Conservation (phyloP, 441 rosid species). For the Raphanus hybrid region DNA sequence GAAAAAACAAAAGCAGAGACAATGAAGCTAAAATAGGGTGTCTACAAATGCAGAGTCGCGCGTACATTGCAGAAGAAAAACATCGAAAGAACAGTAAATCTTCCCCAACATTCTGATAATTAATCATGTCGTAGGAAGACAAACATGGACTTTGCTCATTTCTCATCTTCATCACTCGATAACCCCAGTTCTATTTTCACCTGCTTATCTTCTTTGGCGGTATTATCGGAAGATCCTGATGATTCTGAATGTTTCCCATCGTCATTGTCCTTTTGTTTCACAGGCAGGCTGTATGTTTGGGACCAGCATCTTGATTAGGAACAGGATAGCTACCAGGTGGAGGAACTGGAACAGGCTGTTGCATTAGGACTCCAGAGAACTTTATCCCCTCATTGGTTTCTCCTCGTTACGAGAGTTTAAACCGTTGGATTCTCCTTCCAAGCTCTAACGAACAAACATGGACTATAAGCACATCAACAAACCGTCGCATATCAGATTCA, state of each 20-base stretch:
- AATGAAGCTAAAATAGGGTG: too few species aligned
- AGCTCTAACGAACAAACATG: conserved; percentile 43
- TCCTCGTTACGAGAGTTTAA: conserved; percentile 27
- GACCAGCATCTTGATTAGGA: conserved; percentile 43
- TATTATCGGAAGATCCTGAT: conserved; percentile 15
- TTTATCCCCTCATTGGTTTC: conserved; percentile 38
- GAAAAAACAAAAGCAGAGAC: too few species aligned
- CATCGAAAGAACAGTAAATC: conserved; percentile 13
- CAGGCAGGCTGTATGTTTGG: not conserved
- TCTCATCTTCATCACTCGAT: conserved; percentile 44
- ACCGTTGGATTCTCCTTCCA: conserved; percentile 48
- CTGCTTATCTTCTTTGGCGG: conserved; percentile 25
- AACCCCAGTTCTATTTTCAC: conserved; percentile 42
- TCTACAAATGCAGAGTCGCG: not conserved
- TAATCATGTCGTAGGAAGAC: not conserved
- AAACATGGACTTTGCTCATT: conserved; percentile 20
- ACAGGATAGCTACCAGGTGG: conserved; percentile 63
- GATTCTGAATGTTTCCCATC: conserved; percentile 13
- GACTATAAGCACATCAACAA: too few species aligned
- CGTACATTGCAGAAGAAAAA: conserved; percentile 18
- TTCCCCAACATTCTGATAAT: conserved; percentile 10
- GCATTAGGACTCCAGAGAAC: conserved; percentile 60
- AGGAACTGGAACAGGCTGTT: conserved; percentile 53
- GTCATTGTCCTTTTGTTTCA: conserved; percentile 7
- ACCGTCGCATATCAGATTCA: not conserved